A percentile compares a stretch with the other conserved stretches of the same genome.
phyloP scores from a whole-genome alignment of 768 basidiomycete genomes.

The Galerina sulciceps region DNA sequence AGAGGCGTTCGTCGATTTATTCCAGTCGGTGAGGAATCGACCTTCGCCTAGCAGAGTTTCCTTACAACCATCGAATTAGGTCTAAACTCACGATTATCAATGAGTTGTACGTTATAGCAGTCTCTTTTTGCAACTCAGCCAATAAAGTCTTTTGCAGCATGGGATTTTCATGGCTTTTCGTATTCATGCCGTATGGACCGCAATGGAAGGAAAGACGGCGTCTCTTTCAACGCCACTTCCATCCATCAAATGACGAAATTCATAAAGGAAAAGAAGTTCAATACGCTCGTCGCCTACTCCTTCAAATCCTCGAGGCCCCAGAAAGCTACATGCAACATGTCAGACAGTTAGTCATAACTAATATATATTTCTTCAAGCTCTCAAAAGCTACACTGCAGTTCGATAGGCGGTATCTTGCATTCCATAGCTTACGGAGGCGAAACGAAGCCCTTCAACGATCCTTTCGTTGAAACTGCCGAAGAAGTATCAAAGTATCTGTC shows the following conservation, averaged over 20 bases:
- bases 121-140: neutral
- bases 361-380: neutral
- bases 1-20: constrained; percentile 25
- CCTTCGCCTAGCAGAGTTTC: neutral
- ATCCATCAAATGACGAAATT: constrained; percentile 27
- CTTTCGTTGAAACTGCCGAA: constrained; percentile 43
- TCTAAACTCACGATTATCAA: constrained; percentile 20
- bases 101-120: constrained; percentile 15
- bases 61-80: neutral
- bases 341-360: constrained; percentile 34
- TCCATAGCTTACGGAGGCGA: constrained; percentile 48
- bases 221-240: constrained; percentile 43
- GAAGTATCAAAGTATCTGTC: constrained; percentile 31
- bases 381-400: constrained; percentile 24
- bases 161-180: constrained; percentile 41
- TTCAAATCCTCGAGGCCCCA: constrained; percentile 33
- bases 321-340: constrained; percentile 37
- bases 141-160: constrained; percentile 27
- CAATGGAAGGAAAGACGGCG: constrained; percentile 42
- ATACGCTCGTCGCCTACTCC: constrained; percentile 33
- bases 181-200: constrained; percentile 40
- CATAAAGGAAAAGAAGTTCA: constrained; percentile 25
- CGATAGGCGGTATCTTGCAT: constrained; percentile 41
- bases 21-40: constrained; percentile 16
- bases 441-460: constrained; percentile 39